These are phyloP conservation scores for Crepidotus variabilis DNA, from an alignment of 768 basidiomycete genomes.

Conservation along the genomic window DNA sequence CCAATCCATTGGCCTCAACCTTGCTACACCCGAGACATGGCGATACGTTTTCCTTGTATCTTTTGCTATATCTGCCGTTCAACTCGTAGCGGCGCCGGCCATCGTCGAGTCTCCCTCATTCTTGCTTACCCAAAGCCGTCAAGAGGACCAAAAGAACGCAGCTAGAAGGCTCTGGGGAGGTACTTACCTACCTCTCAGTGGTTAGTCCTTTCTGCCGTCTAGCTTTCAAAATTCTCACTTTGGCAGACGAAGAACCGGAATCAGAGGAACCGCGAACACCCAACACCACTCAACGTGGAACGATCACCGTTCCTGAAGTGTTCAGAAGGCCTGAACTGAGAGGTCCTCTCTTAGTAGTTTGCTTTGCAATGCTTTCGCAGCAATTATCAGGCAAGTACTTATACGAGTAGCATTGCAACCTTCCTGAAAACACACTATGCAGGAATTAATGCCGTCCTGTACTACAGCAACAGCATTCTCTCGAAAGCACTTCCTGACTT, in stretches of 20 bases:
- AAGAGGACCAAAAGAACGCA: constrained; percentile 46
- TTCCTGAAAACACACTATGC: constrained; percentile 1
- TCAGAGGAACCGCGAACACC: constrained; percentile 28
- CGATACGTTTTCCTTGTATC: constrained; percentile 68
- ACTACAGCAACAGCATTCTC: constrained; percentile 89
- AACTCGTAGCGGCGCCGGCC: constrained; percentile 49
- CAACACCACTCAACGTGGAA: constrained; percentile 20
- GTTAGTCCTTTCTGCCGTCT: constrained; percentile 16
- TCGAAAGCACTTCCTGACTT: constrained; percentile 73
- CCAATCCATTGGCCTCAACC: constrained; percentile 67
- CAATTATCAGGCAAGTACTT: constrained; percentile 65
- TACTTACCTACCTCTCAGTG: constrained; percentile 17
- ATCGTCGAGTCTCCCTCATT: constrained; percentile 74
- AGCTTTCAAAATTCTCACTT: background rate
- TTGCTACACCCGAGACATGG: constrained; percentile 72
- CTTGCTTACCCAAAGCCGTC: constrained; percentile 46
- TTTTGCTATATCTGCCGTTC: constrained; percentile 46
- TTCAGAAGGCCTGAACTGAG: constrained; percentile 50
- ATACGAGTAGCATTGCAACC: constrained; percentile 1
- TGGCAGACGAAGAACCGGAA: constrained; percentile 36
- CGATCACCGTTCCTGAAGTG: constrained; percentile 51
- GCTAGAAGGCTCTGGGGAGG: constrained; percentile 52
- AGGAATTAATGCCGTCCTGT: constrained; percentile 88
- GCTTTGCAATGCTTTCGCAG: constrained; percentile 71
- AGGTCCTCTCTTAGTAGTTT: constrained; percentile 60